Conservation (phyloP, 495 filamentous ascomycete genomes). For the Aspergillus cavernicola region DNA sequence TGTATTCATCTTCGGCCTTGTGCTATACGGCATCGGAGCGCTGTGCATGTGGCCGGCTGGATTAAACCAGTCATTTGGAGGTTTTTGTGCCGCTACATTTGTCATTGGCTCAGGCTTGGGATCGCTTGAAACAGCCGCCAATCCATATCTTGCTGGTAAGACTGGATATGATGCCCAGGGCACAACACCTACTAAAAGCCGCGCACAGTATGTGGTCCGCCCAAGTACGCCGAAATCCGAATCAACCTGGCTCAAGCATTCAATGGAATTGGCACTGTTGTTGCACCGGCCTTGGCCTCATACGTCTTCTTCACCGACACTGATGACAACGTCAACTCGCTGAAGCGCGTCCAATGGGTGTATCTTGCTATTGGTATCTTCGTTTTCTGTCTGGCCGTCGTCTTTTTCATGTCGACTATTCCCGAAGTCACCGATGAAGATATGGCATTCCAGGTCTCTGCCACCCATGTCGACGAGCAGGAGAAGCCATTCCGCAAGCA, state of each 20-base stretch:
- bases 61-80: slow-evolving; percentile 52
- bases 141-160: slow-evolving; percentile 59
- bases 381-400: slow-evolving; percentile 58
- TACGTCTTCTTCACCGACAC: slow-evolving; percentile 64
- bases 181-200: background rate
- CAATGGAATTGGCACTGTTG: slow-evolving; percentile 57
- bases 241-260: slow-evolving; percentile 65
- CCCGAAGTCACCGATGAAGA: slow-evolving; percentile 74
- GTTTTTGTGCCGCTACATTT: slow-evolving; percentile 64
- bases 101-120: slow-evolving; percentile 67
- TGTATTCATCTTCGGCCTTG: slow-evolving; percentile 51
- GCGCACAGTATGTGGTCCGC: slow-evolving; percentile 55
- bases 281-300: slow-evolving; percentile 64
- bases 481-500: slow-evolving; percentile 55
- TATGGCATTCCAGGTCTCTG: slow-evolving; percentile 50
- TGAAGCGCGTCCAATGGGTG: slow-evolving; percentile 66
- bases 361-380: slow-evolving; percentile 71
- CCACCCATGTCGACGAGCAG: slow-evolving; percentile 25
- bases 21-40: slow-evolving; percentile 51
- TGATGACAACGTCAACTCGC: slow-evolving; percentile 44
- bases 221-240: slow-evolving; percentile 63
- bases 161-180: background rate
- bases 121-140: slow-evolving; percentile 69
- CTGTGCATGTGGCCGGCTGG: slow-evolving; percentile 54
- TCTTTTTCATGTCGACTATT: slow-evolving; percentile 63